These are phyloP conservation scores for Fagopyrum homotropicum DNA, from an alignment of 148 eudicot species.

Conservation along the genomic window DNA sequence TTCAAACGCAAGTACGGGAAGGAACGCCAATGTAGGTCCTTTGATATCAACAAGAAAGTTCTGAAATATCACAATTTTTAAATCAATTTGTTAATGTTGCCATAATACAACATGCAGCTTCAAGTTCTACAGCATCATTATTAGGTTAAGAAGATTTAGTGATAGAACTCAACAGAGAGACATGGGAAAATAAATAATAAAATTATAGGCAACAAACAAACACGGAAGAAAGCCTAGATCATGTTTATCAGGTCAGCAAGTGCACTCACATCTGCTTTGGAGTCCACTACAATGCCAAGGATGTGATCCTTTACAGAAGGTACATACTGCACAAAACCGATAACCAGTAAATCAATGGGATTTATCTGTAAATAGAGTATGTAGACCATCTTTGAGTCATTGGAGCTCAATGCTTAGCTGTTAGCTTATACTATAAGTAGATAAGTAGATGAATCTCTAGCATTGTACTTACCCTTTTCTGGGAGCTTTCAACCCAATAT, in stretches of 20 bases:
- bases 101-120: not conserved
- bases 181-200: no score
- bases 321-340: conserved; percentile 56
- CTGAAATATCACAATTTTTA: conserved; percentile 25
- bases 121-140: not conserved
- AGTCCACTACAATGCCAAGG: conserved; percentile 85
- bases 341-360: not conserved
- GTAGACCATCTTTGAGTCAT: not conserved
- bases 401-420: no score
- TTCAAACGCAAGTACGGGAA: conserved; percentile 98
- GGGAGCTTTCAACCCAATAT: conserved; percentile 94
- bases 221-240: not conserved
- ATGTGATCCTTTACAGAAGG: conserved; percentile 78
- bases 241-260: conserved; percentile 2
- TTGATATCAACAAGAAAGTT: conserved; percentile 92
- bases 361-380: not conserved
- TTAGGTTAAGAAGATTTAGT: not conserved
- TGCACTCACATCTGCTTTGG: conserved; percentile 76
- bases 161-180: no score
- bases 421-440: not conserved
- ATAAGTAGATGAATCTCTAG: not conserved
- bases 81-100: not conserved
- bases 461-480: conserved; percentile 54
- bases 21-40: conserved; percentile 79
- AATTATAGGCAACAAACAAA: no score